Evolutionary conservation across 768 basidiomycete genomes (phyloP).

Genomic region (Tricholoma terreum): DNA sequence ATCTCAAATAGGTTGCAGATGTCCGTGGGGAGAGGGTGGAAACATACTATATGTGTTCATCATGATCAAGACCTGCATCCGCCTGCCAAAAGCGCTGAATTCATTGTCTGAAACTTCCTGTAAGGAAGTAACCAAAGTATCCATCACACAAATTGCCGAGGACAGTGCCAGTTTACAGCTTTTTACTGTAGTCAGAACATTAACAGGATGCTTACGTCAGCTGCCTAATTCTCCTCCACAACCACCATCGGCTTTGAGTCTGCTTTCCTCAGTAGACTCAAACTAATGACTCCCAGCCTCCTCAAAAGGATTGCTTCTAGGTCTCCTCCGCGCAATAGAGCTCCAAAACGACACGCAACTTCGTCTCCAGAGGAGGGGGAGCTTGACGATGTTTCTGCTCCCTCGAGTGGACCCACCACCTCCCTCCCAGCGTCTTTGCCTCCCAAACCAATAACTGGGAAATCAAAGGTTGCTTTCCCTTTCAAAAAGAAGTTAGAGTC

Average conservation of each 20-base stretch:
- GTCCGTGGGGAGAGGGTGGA: background rate
- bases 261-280: constrained; percentile 4
- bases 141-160: background rate
- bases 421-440: constrained; percentile 29
- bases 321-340: constrained; percentile 47
- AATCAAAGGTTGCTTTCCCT: constrained; percentile 66
- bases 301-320: constrained; percentile 59
- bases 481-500: constrained; percentile 58
- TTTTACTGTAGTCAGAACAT: background rate
- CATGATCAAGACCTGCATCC: too few species aligned
- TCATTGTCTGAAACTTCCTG: background rate
- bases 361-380: constrained; percentile 84
- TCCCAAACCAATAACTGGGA: constrained; percentile 30
- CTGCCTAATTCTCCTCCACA: constrained; percentile 8
- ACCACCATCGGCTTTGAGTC: constrained; percentile 12
- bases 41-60: too few species aligned
- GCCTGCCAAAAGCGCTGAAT: background rate
- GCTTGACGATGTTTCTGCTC: constrained; percentile 52
- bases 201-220: constrained; percentile 17
- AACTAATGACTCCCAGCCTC: constrained; percentile 25
- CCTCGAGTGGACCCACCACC: constrained; percentile 18
- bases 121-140: background rate
- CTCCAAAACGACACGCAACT: constrained; percentile 52
- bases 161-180: background rate
- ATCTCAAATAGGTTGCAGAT: background rate